Evolutionary conservation across 1,284 basidiomycete genomes (phyloP).

Genomic region (Peniophora sp.): DNA sequence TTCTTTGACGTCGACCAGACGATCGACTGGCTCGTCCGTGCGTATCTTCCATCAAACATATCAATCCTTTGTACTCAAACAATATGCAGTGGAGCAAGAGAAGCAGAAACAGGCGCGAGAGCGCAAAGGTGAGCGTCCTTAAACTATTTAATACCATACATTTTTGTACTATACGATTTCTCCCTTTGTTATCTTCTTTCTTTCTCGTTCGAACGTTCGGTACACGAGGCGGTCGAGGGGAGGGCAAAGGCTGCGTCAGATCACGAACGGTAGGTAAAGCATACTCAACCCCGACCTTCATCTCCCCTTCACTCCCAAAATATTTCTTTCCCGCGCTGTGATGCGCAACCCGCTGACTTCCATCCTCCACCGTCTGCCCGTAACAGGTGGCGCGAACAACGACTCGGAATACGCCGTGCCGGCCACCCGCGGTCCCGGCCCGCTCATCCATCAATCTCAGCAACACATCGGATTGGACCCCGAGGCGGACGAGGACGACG

Average conservation of each 20-base stretch:
- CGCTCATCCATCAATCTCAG: conserved; percentile 19
- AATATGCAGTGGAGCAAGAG: conserved; percentile 51
- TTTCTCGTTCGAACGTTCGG: background rate
- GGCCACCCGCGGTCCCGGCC: conserved; percentile 8
- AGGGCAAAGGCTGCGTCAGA: background rate
- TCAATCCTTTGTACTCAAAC: background rate
- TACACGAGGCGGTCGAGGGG: background rate
- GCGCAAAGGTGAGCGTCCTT: conserved; percentile 71
- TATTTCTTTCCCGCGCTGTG: background rate
- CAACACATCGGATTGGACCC: conserved; percentile 3
- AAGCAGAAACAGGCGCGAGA: conserved; percentile 48
- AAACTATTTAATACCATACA: background rate
- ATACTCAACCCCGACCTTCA: background rate
- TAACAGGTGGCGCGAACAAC: conserved; percentile 6
- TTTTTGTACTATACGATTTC: background rate
- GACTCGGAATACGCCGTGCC: background rate
- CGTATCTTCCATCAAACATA: conserved; percentile 15
- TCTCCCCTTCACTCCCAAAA: conserved; percentile 1
- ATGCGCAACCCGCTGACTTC: conserved; percentile 18
- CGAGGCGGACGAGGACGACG: conserved; percentile 7
- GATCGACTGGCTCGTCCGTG: conserved; percentile 67
- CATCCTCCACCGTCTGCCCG: background rate
- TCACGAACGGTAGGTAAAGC: background rate
- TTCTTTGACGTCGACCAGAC: conserved; percentile 84
- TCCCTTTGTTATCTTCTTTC: conserved; percentile 5